A percentile compares a stretch with the other conserved stretches of the same genome.
These are phyloP conservation scores for Camellia sinensis DNA, from an alignment of 148 eudicot genomes.

Conservation along the genomic window DNA sequence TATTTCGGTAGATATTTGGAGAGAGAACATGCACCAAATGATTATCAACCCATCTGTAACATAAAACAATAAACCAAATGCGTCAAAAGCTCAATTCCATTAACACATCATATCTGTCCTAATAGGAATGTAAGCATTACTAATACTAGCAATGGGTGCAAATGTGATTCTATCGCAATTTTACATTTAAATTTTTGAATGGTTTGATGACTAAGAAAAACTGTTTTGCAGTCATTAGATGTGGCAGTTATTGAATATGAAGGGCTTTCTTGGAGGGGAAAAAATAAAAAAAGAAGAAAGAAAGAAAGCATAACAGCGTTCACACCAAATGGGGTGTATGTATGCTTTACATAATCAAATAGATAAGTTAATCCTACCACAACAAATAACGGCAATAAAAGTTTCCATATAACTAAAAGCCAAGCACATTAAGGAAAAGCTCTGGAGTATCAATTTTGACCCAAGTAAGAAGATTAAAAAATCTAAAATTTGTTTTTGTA, in stretches of 20 bases:
- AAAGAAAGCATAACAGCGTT: too few species aligned
- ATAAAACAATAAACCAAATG: neutral
- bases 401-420: neutral
- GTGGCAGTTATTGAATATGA: too few species aligned
- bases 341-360: too few species aligned
- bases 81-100: constrained; percentile 1
- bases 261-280: too few species aligned
- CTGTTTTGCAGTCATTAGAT: too few species aligned
- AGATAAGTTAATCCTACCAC: neutral
- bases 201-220: too few species aligned
- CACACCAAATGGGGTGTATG: too few species aligned
- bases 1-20: constrained; percentile 68
- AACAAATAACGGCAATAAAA: neutral
- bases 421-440: neutral
- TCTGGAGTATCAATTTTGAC: neutral
- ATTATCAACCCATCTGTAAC: constrained; percentile 61
- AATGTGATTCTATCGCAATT: too few species aligned
- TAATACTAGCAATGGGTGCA: neutral
- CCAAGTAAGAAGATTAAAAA: too few species aligned
- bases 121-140: constrained; percentile 4
- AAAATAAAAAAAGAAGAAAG: too few species aligned
- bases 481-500: neutral
- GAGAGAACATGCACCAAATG: constrained; percentile 74
- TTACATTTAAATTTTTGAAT: too few species aligned
- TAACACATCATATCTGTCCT: neutral